These are phyloP conservation scores for Oryza coarctata DNA, from an alignment of 176 grass and related monocot genomes.

Conservation along the genomic window DNA sequence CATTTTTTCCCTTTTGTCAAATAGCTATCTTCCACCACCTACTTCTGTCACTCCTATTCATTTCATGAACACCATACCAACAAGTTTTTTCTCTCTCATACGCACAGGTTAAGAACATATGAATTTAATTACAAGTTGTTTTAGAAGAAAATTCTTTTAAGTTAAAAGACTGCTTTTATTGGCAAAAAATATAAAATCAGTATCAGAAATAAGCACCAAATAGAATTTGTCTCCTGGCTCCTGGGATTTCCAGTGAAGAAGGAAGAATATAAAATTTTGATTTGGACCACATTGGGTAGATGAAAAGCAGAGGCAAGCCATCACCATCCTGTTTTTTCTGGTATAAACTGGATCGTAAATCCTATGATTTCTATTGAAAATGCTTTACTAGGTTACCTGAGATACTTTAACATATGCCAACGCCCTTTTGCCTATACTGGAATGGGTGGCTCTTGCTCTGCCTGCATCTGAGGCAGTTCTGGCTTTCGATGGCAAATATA, in stretches of 20 bases:
- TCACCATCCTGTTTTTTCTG: not conserved
- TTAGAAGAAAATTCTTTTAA: not conserved
- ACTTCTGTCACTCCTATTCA: not conserved
- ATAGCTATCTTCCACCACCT: not conserved
- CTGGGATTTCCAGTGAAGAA: not conserved
- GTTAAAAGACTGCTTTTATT: not conserved
- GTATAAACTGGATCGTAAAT: not conserved
- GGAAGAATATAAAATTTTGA: not conserved
- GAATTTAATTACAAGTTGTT: not conserved
- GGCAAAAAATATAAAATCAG: not conserved
- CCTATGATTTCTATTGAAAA: not conserved
- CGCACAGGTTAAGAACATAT: too few relatives aligned
- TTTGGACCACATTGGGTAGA: not conserved
- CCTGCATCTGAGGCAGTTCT: not conserved
- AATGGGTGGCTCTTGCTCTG: too few relatives aligned
- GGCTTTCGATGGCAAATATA: slow-evolving; percentile 1
- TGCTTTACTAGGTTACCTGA: not conserved
- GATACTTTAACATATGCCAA: not conserved
- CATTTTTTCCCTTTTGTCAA: not conserved
- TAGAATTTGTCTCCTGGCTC: too few relatives aligned
- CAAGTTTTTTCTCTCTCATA: not conserved
- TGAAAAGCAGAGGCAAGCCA: not conserved
- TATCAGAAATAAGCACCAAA: not conserved
- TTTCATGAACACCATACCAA: not conserved
- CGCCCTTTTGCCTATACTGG: too few relatives aligned